Base-by-base conservation (phyloP, 768 basidiomycete genomes). In the Pseudohyphozyma bogoriensis region DNA sequence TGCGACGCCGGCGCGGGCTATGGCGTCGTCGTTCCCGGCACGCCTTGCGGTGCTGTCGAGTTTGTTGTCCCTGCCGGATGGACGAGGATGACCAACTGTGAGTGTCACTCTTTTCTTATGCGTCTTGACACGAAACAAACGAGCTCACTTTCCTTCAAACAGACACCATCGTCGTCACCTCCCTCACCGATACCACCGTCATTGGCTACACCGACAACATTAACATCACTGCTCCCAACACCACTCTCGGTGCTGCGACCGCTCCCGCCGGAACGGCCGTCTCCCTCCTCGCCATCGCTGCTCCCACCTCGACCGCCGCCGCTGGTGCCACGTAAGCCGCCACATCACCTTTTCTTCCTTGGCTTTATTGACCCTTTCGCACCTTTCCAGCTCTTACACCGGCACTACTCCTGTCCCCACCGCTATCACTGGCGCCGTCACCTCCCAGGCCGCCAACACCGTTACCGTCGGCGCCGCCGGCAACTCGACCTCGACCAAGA, bases 111-210 rank as follows among this genome's bases (percentile, higher is more conserved):
- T n/a, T n/a, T n/a, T n/a, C n/a, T n/a, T n/a, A n/a, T n/a, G n/a
- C n/a, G n/a, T n/a, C 18, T 37, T 24, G 40, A 42, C 50, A 10
- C 33, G 1, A 10, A 20, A n/a, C 20, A n/a, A n/a, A n/a, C n/a
- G n/a, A n/a, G 40, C 37, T 26, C 32, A 26, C 55, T 22, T 8
- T 16, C 24, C 3, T 22, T 2, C 45, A 2, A 10, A 24, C 47
- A 66, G 65, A 67, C 59, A 64, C 66, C 20, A 60, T 67, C 49
- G 52, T 57, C 24, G 66, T 64, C 12, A 59, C 61, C 18, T 64
- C 63, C 15, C 60, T 64, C 20, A 5, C 42, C n/a, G 51, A 64
- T 58, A 9, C 45, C 3, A 26, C 42, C 10, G 36, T 59, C 31
- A 33, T 37, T 36, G 63, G 66, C 33, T 67, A 64, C 60, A 67